Evolutionary conservation across 2,329 filamentous ascomycete species (phyloP).

Genomic region (Colletotrichum siamense): DNA sequence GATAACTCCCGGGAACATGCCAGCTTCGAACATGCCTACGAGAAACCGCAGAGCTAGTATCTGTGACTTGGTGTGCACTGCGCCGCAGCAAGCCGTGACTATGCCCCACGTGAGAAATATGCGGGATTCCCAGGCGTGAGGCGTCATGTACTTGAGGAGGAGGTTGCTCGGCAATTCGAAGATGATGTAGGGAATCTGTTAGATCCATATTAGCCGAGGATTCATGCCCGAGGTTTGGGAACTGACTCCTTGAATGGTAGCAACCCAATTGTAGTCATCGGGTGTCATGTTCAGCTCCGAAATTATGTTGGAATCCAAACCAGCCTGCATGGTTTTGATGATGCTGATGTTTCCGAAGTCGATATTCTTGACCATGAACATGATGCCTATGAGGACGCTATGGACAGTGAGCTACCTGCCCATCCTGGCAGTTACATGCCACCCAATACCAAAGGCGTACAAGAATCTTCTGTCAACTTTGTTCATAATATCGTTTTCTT

Average conservation of each 20-base stretch:
- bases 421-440: not conserved
- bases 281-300: not conserved
- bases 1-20: not conserved
- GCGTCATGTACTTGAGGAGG: slow-evolving; percentile 37
- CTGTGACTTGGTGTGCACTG: slow-evolving; percentile 40
- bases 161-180: slow-evolving; percentile 45
- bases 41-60: slow-evolving; percentile 44
- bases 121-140: slow-evolving; percentile 37
- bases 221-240: not conserved
- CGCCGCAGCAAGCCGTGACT: slow-evolving; percentile 40
- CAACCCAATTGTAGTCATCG: not conserved
- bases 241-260: not conserved
- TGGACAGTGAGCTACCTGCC: not conserved
- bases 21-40: slow-evolving; percentile 30
- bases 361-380: slow-evolving; percentile 43
- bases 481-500: slow-evolving; percentile 41
- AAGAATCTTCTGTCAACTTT: slow-evolving; percentile 45
- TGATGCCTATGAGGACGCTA: slow-evolving; percentile 38
- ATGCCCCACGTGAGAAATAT: slow-evolving; percentile 42
- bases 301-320: not conserved
- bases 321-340: slow-evolving; percentile 1
- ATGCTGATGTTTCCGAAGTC: slow-evolving; percentile 27
- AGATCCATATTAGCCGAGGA: not conserved
- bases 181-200: slow-evolving; percentile 41
- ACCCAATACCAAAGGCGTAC: not conserved